Evolutionary conservation across 2,329 filamentous ascomycete species (phyloP).

Genomic region (Capronia americana): DNA sequence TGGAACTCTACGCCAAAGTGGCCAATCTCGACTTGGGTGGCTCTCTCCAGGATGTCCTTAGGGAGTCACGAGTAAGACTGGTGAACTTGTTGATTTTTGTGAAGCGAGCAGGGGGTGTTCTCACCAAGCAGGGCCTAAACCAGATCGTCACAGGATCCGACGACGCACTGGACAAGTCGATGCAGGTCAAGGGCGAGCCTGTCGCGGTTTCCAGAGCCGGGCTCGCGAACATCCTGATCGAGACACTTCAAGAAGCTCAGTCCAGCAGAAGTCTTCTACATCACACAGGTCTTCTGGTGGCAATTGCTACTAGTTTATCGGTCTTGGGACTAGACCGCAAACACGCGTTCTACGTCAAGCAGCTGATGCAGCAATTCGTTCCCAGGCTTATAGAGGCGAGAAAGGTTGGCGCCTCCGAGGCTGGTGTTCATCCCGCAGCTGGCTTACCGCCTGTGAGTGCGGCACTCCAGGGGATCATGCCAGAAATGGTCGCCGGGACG

Average conservation of each 20-base stretch:
- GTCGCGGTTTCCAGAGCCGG: constrained; percentile 35
- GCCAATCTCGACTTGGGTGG: constrained; percentile 35
- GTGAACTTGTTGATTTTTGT: constrained; percentile 33
- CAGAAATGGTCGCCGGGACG: constrained; percentile 47
- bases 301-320: constrained; percentile 85
- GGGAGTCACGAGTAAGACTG: constrained; percentile 31
- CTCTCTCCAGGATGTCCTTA: constrained; percentile 31
- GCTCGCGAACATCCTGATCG: constrained; percentile 35
- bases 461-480: constrained; percentile 43
- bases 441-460: constrained; percentile 75
- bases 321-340: constrained; percentile 82
- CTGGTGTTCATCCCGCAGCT: constrained; percentile 91
- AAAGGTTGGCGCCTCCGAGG: constrained; percentile 91
- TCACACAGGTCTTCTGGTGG: constrained; percentile 52
- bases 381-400: constrained; percentile 87
- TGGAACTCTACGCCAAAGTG: constrained; percentile 33
- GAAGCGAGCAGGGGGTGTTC: constrained; percentile 26
- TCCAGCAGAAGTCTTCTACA: constrained; percentile 32
- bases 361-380: constrained; percentile 82
- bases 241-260: constrained; percentile 34
- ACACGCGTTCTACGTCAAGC: constrained; percentile 86
- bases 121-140: constrained; percentile 26
- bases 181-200: constrained; percentile 20
- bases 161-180: background rate
- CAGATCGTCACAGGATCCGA: constrained; percentile 20